Conservation (phyloP, 2,329 filamentous ascomycete genomes). For the Penicillium sp. region DNA sequence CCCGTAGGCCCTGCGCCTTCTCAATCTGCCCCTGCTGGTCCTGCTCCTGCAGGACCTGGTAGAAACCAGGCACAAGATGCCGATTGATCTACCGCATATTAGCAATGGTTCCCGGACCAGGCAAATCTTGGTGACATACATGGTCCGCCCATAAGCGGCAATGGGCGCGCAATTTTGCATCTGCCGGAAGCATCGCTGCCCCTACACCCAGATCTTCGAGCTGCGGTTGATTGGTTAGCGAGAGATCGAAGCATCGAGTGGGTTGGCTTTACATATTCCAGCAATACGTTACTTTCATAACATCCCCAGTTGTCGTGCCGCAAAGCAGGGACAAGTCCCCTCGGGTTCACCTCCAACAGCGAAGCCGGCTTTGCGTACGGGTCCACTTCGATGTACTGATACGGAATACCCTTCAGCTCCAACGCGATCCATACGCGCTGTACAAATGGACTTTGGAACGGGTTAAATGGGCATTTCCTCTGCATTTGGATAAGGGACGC, state of each 20-base stretch:
- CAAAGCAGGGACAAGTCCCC: conserved; percentile 74
- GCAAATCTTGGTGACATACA: conserved; percentile 48
- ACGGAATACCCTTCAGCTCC: conserved; percentile 74
- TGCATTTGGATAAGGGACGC: not conserved
- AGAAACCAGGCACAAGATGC: conserved; percentile 75
- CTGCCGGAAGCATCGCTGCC: conserved; percentile 60
- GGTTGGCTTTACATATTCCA: conserved; percentile 71
- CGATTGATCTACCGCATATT: conserved; percentile 65
- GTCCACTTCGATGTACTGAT: conserved; percentile 86
- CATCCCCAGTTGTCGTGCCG: conserved; percentile 79
- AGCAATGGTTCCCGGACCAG: conserved; percentile 8
- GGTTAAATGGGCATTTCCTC: conserved; percentile 1
- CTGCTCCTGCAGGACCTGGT: conserved; percentile 68
- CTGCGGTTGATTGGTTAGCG: conserved; percentile 41
- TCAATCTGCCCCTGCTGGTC: conserved; percentile 61
- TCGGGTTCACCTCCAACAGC: conserved; percentile 73
- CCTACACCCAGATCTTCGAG: conserved; percentile 72
- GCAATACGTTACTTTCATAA: conserved; percentile 76
- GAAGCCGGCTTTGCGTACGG: conserved; percentile 73
- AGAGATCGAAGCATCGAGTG: not conserved
- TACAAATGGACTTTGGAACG: conserved; percentile 71
- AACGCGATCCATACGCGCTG: conserved; percentile 89
- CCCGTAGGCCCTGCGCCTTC: conserved; percentile 63
- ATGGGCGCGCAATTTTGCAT: conserved; percentile 69
- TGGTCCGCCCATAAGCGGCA: conserved; percentile 81